These are phyloP conservation scores for Lactarius psammicola DNA, from an alignment of 768 basidiomycete species.

Conservation along the genomic window DNA sequence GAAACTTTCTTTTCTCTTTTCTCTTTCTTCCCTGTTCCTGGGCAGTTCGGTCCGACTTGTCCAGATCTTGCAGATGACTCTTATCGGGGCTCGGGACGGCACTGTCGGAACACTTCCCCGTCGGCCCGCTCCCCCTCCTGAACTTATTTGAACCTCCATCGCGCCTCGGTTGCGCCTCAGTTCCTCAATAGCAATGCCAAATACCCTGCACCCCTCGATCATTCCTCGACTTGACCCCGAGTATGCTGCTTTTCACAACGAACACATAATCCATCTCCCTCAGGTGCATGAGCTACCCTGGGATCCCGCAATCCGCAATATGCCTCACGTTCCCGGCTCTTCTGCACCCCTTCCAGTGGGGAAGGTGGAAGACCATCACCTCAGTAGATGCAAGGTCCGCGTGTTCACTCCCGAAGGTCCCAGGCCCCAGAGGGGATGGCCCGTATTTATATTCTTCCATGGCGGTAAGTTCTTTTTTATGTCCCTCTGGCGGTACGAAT, in stretches of 20 bases:
- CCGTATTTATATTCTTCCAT: slow-evolving; percentile 70
- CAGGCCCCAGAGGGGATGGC: slow-evolving; percentile 60
- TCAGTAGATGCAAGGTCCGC: slow-evolving; percentile 55
- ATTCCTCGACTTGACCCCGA: slow-evolving; percentile 59
- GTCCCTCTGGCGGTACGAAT: neutral
- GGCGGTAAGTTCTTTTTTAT: slow-evolving; percentile 48
- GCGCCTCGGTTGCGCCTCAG: slow-evolving; percentile 14
- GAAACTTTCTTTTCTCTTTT: neutral
- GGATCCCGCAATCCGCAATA: slow-evolving; percentile 55
- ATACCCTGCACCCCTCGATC: slow-evolving; percentile 62
- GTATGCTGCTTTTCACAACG: slow-evolving; percentile 62
- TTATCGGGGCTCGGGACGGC: neutral
- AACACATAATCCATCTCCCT: slow-evolving; percentile 44
- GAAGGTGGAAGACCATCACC: slow-evolving; percentile 49
- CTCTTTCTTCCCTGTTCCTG: neutral
- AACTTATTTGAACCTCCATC: slow-evolving; percentile 15
- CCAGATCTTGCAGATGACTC: neutral
- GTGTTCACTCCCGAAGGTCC: slow-evolving; percentile 60
- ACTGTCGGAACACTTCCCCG: neutral
- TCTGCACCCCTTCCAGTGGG: slow-evolving; percentile 58
- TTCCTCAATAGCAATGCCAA: slow-evolving; percentile 35
- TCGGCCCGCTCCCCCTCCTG: neutral
- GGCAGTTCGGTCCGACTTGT: slow-evolving; percentile 9
- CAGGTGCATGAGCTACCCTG: slow-evolving; percentile 60
- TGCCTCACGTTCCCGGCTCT: slow-evolving; percentile 53